Base-by-base conservation (phyloP, 2,329 filamentous ascomycete genomes). In the Pleoardoris graminearum region DNA sequence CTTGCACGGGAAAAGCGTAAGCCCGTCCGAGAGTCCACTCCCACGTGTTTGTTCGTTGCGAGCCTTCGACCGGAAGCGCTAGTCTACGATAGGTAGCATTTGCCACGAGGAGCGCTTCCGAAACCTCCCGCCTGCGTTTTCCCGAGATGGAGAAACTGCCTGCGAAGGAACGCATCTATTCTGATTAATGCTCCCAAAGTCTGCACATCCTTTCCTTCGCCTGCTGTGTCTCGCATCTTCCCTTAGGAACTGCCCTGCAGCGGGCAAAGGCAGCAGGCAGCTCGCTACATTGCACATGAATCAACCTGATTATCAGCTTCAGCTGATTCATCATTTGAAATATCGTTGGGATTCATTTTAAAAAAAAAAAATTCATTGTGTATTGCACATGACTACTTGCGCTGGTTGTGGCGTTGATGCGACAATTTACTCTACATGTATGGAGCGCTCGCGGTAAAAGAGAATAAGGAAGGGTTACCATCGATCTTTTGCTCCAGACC, bases 401-500 rank as follows among this genome's bases (percentile, higher is more conserved):
- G n/a, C n/a, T n/a, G n/a, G n/a, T n/a, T n/a, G n/a, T n/a, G n/a
- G 4, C 30, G 10, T 32, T 32, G 4, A 43, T 35, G 29, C 42
- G 19, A 35, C 29, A 35, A 25, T 33, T 29, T 33, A 33, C 39
- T 32, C 39, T 32, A 23, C 29, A 45, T 43, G 39, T 25, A 43
- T 41, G 37, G 25, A 22, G 22, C 29, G 29, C 30, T 27, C 17
- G 30, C 19, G 7, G 21, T 25, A 14, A 16, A 47, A 4, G 21
- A 19, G 19, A n/a, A 45, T 6, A 27, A 27, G 25, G 6, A 27
- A 27, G 25, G 25, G 10, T 8, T 16, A 17, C 6, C 14, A 32
- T 36, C 21, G 30, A 47, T 29, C 32, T 47, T n/a, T 37, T 17
- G 33, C 44, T 37, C 44, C 33, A 37, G 44, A 23, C 44, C 44